phyloP scores from a whole-genome alignment of 2,329 filamentous ascomycete species.

The Exophiala phaeomuriformis region DNA sequence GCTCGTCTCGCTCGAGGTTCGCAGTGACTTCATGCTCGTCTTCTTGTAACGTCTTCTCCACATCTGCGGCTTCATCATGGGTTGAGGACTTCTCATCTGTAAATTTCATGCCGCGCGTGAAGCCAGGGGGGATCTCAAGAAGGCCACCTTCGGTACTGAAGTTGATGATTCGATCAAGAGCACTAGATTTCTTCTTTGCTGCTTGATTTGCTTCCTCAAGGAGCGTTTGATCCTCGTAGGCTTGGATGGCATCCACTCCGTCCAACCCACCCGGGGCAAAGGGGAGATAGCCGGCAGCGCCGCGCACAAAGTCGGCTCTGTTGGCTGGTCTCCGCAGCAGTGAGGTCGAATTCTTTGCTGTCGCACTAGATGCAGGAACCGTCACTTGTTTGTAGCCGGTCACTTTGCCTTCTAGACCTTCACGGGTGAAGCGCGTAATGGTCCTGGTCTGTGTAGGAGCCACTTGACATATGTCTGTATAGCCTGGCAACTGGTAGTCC shows the following conservation, averaged over 20 bases:
- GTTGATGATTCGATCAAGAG: slow-evolving; percentile 78
- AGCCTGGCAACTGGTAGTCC: slow-evolving; percentile 67
- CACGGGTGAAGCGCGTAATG: slow-evolving; percentile 84
- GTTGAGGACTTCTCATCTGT: slow-evolving; percentile 51
- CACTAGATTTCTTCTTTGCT: slow-evolving; percentile 36
- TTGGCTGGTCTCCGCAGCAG: slow-evolving; percentile 77
- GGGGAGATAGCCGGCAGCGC: slow-evolving; percentile 86
- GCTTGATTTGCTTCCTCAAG: slow-evolving; percentile 44
- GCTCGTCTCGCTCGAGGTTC: slow-evolving; percentile 14
- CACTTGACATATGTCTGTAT: slow-evolving; percentile 75
- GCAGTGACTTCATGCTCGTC: slow-evolving; percentile 31
- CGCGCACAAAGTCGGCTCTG: slow-evolving; percentile 83
- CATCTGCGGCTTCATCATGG: slow-evolving; percentile 58
- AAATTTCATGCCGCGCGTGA: slow-evolving; percentile 70
- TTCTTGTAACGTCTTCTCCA: slow-evolving; percentile 55
- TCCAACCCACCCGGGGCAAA: slow-evolving; percentile 89
- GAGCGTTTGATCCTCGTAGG: slow-evolving; percentile 66
- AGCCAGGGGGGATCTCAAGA: slow-evolving; percentile 73
- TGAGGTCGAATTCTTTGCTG: slow-evolving; percentile 91
- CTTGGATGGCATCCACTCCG: slow-evolving; percentile 74
- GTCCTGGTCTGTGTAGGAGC: slow-evolving; percentile 89
- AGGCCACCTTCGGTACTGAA: slow-evolving; percentile 70
- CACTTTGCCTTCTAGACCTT: slow-evolving; percentile 85
- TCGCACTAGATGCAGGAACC: slow-evolving; percentile 78
- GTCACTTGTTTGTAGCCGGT: slow-evolving; percentile 93